Percentiles rank a stretch among this genome's conserved stretches.
phyloP scores from a whole-genome alignment of 31 red algal genomes.

The Asparagopsis taxiformis region DNA sequence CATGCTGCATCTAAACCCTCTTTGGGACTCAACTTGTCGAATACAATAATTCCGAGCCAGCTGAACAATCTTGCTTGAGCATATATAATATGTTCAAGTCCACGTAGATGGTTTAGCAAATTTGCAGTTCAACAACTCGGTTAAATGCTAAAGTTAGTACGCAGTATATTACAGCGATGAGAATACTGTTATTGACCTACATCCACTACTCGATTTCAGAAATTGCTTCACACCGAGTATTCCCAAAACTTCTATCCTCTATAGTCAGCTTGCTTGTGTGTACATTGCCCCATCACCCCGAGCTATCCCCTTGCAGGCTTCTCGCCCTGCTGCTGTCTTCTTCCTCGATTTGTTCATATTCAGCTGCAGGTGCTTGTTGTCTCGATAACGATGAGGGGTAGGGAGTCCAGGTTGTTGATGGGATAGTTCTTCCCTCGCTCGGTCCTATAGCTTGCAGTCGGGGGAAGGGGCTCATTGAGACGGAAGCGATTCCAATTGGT shows the following conservation, averaged over 20 bases:
- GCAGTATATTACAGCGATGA: not conserved
- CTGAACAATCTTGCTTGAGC: too few species aligned
- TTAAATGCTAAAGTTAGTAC: conserved; percentile 2
- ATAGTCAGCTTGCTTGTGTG: not conserved
- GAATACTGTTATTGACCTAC: not conserved
- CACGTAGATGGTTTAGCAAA: not conserved
- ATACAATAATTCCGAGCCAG: too few species aligned
- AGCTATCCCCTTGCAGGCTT: not conserved
- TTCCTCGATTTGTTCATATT: not conserved
- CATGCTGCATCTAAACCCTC: too few species aligned
- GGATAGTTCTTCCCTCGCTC: not conserved
- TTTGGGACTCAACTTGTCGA: too few species aligned
- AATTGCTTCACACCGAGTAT: too few species aligned
- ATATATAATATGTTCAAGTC: not conserved
- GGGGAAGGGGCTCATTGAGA: not conserved
- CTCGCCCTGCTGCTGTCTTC: not conserved
- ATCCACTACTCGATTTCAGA: too few species aligned
- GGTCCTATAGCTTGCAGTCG: not conserved
- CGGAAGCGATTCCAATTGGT: not conserved
- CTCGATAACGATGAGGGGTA: not conserved
- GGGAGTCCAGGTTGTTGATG: not conserved
- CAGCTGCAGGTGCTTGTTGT: not conserved
- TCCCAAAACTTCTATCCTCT: not conserved
- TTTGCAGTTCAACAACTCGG: not conserved
- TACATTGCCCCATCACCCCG: not conserved